Conservation (phyloP, 129 eudicot species). For the Helianthus tuberosus region DNA sequence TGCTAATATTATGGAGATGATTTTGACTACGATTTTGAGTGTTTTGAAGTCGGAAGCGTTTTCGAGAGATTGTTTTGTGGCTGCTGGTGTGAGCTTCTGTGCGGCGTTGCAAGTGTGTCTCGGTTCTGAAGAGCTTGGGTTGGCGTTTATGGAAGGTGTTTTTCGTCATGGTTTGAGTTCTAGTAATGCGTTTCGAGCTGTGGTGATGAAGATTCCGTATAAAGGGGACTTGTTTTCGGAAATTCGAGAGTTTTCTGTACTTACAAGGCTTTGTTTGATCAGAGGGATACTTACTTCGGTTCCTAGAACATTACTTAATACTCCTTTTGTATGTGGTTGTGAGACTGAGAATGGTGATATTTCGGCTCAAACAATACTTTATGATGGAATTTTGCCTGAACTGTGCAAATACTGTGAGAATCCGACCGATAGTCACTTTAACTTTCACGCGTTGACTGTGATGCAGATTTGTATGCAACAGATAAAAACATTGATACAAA, state of each 20-base stretch:
- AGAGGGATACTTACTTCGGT: slow-evolving; percentile 92
- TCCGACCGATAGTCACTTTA: slow-evolving; percentile 90
- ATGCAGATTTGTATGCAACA: slow-evolving; percentile 98
- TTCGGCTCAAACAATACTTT: slow-evolving; percentile 57
- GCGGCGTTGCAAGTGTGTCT: slow-evolving; percentile 87
- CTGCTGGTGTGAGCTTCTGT: slow-evolving; percentile 97
- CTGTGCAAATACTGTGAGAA: slow-evolving; percentile 82
- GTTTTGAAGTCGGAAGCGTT: slow-evolving; percentile 70
- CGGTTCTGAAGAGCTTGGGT: slow-evolving; percentile 76
- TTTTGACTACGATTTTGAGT: slow-evolving; percentile 49
- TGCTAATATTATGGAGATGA: slow-evolving; percentile 51
- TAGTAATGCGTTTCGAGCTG: slow-evolving; percentile 24
- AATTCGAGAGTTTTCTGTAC: slow-evolving; percentile 48
- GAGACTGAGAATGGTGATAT: slow-evolving; percentile 31
- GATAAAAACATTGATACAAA: slow-evolving; percentile 70
- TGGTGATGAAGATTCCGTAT: slow-evolving; percentile 50
- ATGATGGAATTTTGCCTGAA: slow-evolving; percentile 91
- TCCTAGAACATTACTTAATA: slow-evolving; percentile 74
- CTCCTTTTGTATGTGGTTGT: slow-evolving; percentile 40
- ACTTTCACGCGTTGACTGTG: slow-evolving; percentile 90
- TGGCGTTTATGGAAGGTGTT: slow-evolving; percentile 61
- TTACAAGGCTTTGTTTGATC: slow-evolving; percentile 89
- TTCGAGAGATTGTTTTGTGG: slow-evolving; percentile 94
- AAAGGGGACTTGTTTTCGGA: slow-evolving; percentile 61
- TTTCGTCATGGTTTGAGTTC: slow-evolving; percentile 41